Conservation (phyloP, 2,329 filamentous ascomycete genomes). For the Aspergillus intermedius region DNA sequence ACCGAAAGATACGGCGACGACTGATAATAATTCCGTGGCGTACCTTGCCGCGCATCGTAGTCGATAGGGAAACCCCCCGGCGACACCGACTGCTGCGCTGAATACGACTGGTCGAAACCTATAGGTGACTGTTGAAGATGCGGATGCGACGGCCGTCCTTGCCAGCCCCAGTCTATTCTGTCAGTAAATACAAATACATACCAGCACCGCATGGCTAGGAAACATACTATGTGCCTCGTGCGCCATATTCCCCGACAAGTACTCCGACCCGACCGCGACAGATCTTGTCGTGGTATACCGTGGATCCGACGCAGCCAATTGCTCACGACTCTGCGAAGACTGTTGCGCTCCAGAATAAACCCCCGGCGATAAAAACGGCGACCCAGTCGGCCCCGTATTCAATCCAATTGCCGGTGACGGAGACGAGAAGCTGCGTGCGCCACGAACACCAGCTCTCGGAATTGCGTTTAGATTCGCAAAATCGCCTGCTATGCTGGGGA, state of each 20-base stretch:
- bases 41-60: constrained; percentile 19
- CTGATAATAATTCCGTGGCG: constrained; percentile 17
- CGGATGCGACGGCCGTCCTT: constrained; percentile 22
- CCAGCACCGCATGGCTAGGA: background rate
- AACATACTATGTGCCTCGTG: constrained; percentile 25
- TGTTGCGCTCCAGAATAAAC: background rate
- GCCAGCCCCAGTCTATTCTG: constrained; percentile 24
- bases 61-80: constrained; percentile 18
- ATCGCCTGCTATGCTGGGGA: background rate
- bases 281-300: background rate
- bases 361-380: background rate
- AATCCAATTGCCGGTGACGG: background rate
- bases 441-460: background rate
- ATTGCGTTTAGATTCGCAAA: background rate
- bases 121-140: constrained; percentile 19
- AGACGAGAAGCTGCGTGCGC: background rate
- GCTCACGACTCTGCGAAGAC: background rate
- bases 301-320: background rate
- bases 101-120: constrained; percentile 21
- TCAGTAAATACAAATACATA: constrained; percentile 10
- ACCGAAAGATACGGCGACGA: constrained; percentile 15
- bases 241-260: constrained; percentile 23
- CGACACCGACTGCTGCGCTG: constrained; percentile 20
- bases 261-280: constrained; percentile 10
- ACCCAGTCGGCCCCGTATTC: background rate